Conservation (phyloP, 2,329 filamentous ascomycete genomes). For the Pseudogymnoascus sp. region DNA sequence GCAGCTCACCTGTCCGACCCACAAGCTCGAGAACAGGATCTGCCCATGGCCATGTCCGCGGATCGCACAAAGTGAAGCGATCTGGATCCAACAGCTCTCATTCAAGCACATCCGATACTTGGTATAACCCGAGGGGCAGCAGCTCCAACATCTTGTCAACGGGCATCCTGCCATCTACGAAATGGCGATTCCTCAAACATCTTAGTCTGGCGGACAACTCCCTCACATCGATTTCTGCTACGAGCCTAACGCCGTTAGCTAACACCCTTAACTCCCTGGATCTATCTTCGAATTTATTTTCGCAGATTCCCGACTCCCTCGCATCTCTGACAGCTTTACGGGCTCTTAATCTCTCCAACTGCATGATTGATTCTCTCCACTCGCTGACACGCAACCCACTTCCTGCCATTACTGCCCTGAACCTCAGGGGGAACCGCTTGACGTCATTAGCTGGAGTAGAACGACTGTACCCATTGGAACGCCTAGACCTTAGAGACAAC, state of each 20-base stretch:
- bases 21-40: slow-evolving; percentile 61
- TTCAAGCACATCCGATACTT: slow-evolving; percentile 61
- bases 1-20: slow-evolving; percentile 73
- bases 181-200: slow-evolving; percentile 93
- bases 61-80: slow-evolving; percentile 66
- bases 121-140: slow-evolving; percentile 58
- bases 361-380: slow-evolving; percentile 93
- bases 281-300: slow-evolving; percentile 84
- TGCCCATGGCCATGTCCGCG: slow-evolving; percentile 50
- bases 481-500: slow-evolving; percentile 87
- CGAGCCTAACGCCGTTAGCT: slow-evolving; percentile 71
- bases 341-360: slow-evolving; percentile 87
- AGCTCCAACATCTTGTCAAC: slow-evolving; percentile 66
- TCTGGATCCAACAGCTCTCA: slow-evolving; percentile 91
- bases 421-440: slow-evolving; percentile 81
- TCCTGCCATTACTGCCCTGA: slow-evolving; percentile 87
- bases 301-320: slow-evolving; percentile 87
- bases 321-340: slow-evolving; percentile 79
- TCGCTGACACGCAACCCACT: slow-evolving; percentile 79
- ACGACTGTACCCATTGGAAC: slow-evolving; percentile 76
- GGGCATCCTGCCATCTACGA: slow-evolving; percentile 68
- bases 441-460: slow-evolving; percentile 84
- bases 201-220: slow-evolving; percentile 88
- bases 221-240: slow-evolving; percentile 66
- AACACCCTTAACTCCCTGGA: slow-evolving; percentile 88